Conservation (phyloP, 2,329 filamentous ascomycete genomes). For the Orbilia quercus region DNA sequence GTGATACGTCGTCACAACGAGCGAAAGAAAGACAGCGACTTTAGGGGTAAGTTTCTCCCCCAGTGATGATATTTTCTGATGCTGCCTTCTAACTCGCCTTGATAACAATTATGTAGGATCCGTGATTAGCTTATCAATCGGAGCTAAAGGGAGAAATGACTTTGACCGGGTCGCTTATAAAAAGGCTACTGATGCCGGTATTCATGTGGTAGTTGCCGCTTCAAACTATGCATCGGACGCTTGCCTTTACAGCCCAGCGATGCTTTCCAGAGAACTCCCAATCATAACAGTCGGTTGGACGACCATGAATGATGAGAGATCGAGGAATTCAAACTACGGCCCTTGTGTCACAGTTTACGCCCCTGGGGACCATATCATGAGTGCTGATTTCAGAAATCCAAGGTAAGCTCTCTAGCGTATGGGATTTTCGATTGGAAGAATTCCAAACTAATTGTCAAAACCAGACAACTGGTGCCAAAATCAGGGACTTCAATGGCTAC, state of each 20-base stretch:
- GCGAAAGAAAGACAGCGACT: slow-evolving; percentile 62
- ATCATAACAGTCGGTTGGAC: slow-evolving; percentile 64
- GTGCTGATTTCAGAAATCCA: slow-evolving; percentile 61
- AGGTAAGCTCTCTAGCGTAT: too few relatives aligned
- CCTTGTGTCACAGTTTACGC: slow-evolving; percentile 70
- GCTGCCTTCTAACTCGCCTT: too few relatives aligned
- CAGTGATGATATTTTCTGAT: neutral
- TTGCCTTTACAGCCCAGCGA: slow-evolving; percentile 62
- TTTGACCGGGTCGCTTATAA: slow-evolving; percentile 66
- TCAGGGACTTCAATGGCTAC: slow-evolving; percentile 30
- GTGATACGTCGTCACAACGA: slow-evolving; percentile 64
- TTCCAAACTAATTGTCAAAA: neutral
- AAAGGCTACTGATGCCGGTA: slow-evolving; percentile 63
- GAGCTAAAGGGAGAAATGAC: slow-evolving; percentile 65
- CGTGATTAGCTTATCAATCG: slow-evolving; percentile 71
- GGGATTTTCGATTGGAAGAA: too few relatives aligned
- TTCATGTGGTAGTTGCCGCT: slow-evolving; percentile 64
- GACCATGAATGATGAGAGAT: slow-evolving; percentile 61
- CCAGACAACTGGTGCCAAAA: slow-evolving; percentile 64
- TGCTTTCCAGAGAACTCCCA: slow-evolving; percentile 62
- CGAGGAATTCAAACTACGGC: slow-evolving; percentile 65
- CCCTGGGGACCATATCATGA: slow-evolving; percentile 68
- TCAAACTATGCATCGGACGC: slow-evolving; percentile 62
- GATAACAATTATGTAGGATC: too few relatives aligned
- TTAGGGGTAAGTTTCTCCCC: slow-evolving; percentile 30